Evolutionary conservation across 129 eudicot species (phyloP).

Genomic region (Centaurea solstitialis): DNA sequence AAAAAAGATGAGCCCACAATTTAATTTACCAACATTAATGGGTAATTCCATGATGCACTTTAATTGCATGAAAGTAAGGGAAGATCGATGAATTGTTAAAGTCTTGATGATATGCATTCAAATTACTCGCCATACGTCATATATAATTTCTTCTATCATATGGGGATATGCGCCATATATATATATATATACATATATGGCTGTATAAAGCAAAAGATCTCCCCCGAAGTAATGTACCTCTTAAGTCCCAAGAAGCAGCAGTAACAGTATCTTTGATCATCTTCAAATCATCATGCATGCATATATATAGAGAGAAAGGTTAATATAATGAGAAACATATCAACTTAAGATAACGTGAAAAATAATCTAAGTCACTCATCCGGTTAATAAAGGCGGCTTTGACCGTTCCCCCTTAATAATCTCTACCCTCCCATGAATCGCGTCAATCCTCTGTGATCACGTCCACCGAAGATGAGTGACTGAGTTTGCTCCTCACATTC

Average conservation of each 20-base stretch:
- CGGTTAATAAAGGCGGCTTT: too few species aligned
- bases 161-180: slow-evolving; percentile 9
- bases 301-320: neutral
- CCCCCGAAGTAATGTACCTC: neutral
- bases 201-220: slow-evolving; percentile 16
- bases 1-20: neutral
- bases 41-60: neutral
- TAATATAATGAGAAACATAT: too few species aligned
- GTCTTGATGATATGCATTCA: slow-evolving; percentile 11
- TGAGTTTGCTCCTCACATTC: too few species aligned
- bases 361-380: too few species aligned
- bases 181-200: neutral
- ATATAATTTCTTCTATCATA: neutral
- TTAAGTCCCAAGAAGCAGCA: slow-evolving; percentile 23
- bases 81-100: slow-evolving; percentile 5
- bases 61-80: slow-evolving; percentile 10
- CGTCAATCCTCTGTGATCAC: too few species aligned
- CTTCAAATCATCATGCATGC: slow-evolving; percentile 9
- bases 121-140: neutral
- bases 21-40: neutral
- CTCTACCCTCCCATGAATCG: too few species aligned
- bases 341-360: too few species aligned
- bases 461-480: too few species aligned
- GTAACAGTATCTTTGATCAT: slow-evolving; percentile 2
- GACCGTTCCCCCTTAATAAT: too few species aligned